phyloP scores from a whole-genome alignment of 495 filamentous ascomycete species.

The Pyrenopolyporus hunteri region DNA sequence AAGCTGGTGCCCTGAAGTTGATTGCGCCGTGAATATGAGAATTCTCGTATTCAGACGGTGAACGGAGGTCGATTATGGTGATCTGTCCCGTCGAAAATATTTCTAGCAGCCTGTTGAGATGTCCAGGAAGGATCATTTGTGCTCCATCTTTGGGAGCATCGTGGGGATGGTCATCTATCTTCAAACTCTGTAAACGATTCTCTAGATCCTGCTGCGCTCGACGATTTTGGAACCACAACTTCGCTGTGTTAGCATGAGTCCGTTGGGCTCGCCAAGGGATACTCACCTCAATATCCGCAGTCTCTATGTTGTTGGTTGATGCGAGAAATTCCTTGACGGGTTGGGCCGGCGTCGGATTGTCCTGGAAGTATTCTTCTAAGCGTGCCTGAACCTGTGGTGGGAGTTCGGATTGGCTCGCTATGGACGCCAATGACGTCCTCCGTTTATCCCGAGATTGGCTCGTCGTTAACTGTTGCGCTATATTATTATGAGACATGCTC shows the following conservation, averaged over 20 bases:
- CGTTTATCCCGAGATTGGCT: conserved; percentile 42
- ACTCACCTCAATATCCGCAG: conserved; percentile 45
- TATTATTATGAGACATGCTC: conserved; percentile 33
- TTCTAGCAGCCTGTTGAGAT: conserved; percentile 53
- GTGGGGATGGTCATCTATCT: conserved; percentile 37
- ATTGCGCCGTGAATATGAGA: conserved; percentile 56
- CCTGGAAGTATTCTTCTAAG: conserved; percentile 53
- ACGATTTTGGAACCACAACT: conserved; percentile 53
- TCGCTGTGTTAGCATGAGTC: conserved; percentile 4
- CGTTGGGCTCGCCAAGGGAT: neutral
- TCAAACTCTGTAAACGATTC: conserved; percentile 48
- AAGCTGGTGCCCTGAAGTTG: conserved; percentile 53
- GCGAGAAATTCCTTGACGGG: conserved; percentile 49
- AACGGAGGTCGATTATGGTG: conserved; percentile 53
- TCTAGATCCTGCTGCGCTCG: conserved; percentile 49
- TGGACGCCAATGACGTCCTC: conserved; percentile 35
- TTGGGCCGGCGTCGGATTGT: conserved; percentile 46
- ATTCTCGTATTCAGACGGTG: conserved; percentile 49
- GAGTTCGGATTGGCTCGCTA: conserved; percentile 42
- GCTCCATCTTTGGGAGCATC: conserved; percentile 36
- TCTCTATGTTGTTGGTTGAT: conserved; percentile 50
- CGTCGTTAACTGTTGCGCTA: conserved; percentile 31
- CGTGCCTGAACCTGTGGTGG: conserved; percentile 46
- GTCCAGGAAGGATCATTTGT: conserved; percentile 54
- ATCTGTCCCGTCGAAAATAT: conserved; percentile 52